These are phyloP conservation scores for Phytophthora macrochlamydospora DNA, from an alignment of 352 stramenopile species.

Conservation along the genomic window DNA sequence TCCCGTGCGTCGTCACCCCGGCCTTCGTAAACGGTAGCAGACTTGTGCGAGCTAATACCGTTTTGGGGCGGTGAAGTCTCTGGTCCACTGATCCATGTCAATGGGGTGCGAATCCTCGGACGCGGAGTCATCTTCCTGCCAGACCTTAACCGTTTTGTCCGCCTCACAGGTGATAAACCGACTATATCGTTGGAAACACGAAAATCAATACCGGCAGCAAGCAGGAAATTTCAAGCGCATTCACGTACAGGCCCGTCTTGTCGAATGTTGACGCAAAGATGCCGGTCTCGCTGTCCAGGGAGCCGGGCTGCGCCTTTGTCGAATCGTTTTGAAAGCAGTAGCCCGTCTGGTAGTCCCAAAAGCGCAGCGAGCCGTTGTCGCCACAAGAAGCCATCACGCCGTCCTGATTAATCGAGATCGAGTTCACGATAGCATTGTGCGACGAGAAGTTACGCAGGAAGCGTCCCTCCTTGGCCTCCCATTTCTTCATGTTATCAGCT, in stretches of 20 bases:
- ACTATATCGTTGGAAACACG: conserved; percentile 44
- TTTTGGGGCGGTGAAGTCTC: conserved; percentile 89
- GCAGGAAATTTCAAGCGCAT: background rate
- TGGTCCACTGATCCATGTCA: conserved; percentile 98
- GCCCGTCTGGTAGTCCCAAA: conserved; percentile 99
- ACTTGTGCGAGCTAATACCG: conserved; percentile 50
- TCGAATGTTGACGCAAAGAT: conserved; percentile 98
- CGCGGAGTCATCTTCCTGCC: conserved; percentile 95
- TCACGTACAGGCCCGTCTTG: conserved; percentile 92
- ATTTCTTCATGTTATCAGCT: conserved; percentile 99
- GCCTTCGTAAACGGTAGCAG: conserved; percentile 19
- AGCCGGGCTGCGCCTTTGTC: conserved; percentile 96
- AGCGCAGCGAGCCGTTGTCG: conserved; percentile 98
- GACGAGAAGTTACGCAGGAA: conserved; percentile 98
- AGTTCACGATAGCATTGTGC: conserved; percentile 99
- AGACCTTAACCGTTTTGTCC: conserved; percentile 99
- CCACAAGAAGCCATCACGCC: conserved; percentile 95
- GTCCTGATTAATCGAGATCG: conserved; percentile 98
- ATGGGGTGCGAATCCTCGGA: conserved; percentile 97
- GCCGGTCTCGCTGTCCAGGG: conserved; percentile 97
- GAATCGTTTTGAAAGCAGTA: conserved; percentile 97
- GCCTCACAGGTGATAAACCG: conserved; percentile 98
- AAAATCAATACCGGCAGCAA: background rate
- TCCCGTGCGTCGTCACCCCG: conserved; percentile 68
- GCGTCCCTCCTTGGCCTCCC: conserved; percentile 94